Conservation (phyloP, 1,284 basidiomycete genomes). For the Ceratobasidium sp. region DNA sequence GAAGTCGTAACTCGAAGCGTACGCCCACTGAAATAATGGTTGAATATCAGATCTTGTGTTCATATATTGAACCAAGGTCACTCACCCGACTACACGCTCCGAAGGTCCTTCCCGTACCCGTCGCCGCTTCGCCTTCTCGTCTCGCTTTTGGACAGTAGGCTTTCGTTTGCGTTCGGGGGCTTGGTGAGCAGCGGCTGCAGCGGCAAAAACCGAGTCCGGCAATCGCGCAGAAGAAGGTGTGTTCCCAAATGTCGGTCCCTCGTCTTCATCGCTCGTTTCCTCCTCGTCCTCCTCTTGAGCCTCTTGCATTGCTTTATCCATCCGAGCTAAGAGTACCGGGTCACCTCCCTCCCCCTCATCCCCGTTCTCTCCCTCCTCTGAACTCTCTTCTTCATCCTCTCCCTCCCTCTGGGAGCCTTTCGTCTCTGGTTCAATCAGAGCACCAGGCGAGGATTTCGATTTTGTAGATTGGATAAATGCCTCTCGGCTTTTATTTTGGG, state of each 20-base stretch:
- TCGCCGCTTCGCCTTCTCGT: not conserved
- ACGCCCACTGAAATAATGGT: not conserved
- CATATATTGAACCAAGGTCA: not conserved
- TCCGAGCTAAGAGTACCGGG: conserved; percentile 4
- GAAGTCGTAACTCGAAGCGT: conserved; percentile 1
- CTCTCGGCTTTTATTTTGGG: conserved; percentile 7
- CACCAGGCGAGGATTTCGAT: not conserved
- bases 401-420: not conserved
- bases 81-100: conserved; percentile 12
- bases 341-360: not conserved
- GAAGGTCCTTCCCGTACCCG: conserved; percentile 6
- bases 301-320: conserved; percentile 16
- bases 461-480: conserved; percentile 30
- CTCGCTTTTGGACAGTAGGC: not conserved
- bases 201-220: conserved; percentile 28
- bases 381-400: not conserved
- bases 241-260: too few relatives aligned
- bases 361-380: not conserved
- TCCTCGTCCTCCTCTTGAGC: not conserved
- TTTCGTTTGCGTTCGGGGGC: conserved; percentile 15
- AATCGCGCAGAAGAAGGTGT: not conserved
- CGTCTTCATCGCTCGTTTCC: not conserved
- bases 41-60: not conserved
- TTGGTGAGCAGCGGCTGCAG: conserved; percentile 9
- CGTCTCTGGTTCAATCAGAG: not conserved